Percentiles rank a stretch among this genome's conserved stretches.
These are phyloP conservation scores for Cyberlindnera japonica DNA, from an alignment of 805 yeast genomes.

Conservation along the genomic window DNA sequence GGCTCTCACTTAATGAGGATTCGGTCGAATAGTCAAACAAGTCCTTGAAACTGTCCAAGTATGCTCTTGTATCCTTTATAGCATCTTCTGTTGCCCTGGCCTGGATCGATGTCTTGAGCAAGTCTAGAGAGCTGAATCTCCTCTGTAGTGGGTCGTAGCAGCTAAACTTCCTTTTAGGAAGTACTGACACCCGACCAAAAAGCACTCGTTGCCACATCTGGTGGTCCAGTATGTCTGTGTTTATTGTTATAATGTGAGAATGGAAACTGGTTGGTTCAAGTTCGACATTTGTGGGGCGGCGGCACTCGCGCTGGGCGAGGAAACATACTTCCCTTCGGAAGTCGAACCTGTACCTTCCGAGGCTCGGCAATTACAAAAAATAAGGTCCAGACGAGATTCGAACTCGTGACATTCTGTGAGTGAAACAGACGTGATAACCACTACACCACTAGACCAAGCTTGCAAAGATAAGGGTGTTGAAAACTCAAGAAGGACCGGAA, in stretches of 20 bases:
- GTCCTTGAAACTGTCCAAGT: conserved; percentile 7
- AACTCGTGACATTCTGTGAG: conserved; percentile 35
- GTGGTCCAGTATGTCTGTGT: no score
- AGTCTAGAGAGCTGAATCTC: conserved; percentile 3
- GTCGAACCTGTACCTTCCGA: conserved; percentile 2
- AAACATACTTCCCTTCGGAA: no score
- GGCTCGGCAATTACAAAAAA: neutral
- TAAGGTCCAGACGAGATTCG: conserved; percentile 33
- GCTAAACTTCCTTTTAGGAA: no score
- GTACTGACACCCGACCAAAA: no score
- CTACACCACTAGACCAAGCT: conserved; percentile 32
- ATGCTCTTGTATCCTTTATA: neutral
- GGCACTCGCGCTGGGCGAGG: no score
- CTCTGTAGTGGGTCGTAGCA: neutral
- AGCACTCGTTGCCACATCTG: no score
- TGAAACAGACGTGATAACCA: conserved; percentile 36
- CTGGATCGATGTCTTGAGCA: conserved; percentile 3
- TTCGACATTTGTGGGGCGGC: no score
- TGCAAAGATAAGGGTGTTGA: neutral
- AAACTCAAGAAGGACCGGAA: no score
- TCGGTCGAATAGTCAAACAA: conserved; percentile 9
- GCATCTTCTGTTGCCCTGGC: neutral
- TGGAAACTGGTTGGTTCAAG: no score
- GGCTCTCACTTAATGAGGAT: conserved; percentile 3
- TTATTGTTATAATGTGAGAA: no score